Percentiles rank a stretch among this genome's conserved stretches.
These are phyloP conservation scores for Eleusine indica DNA, from an alignment of 176 grass and related monocot species.

Conservation along the genomic window DNA sequence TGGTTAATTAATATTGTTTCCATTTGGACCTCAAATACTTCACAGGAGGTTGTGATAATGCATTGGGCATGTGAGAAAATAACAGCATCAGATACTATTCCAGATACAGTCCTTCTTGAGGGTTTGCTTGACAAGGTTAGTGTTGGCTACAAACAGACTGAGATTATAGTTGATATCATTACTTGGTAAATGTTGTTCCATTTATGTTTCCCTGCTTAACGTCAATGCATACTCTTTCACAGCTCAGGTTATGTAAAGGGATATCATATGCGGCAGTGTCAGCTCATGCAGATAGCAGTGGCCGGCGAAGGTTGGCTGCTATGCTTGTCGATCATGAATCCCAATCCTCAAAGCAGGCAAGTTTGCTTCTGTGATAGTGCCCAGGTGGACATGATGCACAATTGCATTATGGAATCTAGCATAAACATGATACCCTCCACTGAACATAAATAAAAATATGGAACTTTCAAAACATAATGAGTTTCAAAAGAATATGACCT, in stretches of 20 bases:
- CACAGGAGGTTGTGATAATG: conserved; percentile 97
- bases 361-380: conserved; percentile 43
- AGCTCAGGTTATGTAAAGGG: conserved; percentile 96
- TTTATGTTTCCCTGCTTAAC: conserved; percentile 24
- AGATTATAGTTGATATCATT: conserved; percentile 28
- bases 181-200: conserved; percentile 1
- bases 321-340: conserved; percentile 93
- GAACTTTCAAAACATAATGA: neutral
- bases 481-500: neutral
- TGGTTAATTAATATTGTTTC: conserved; percentile 27
- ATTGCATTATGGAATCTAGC: neutral
- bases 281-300: conserved; percentile 93
- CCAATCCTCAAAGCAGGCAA: conserved; percentile 86
- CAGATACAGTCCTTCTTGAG: conserved; percentile 82
- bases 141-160: conserved; percentile 31
- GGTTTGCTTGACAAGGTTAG: conserved; percentile 94
- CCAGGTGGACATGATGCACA: conserved; percentile 1
- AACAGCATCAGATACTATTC: conserved; percentile 75
- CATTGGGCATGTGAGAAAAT: conserved; percentile 99
- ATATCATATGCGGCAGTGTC: conserved; percentile 98
- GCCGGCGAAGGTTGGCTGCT: conserved; percentile 81
- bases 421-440: conserved; percentile 25
- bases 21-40: conserved; percentile 48
- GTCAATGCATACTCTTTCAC: conserved; percentile 38
- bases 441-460: neutral